Evolutionary conservation across 2,329 filamentous ascomycete species (phyloP), one percentile per base, ranked within the genome.

Genomic region (Penicillium expansum): DNA sequence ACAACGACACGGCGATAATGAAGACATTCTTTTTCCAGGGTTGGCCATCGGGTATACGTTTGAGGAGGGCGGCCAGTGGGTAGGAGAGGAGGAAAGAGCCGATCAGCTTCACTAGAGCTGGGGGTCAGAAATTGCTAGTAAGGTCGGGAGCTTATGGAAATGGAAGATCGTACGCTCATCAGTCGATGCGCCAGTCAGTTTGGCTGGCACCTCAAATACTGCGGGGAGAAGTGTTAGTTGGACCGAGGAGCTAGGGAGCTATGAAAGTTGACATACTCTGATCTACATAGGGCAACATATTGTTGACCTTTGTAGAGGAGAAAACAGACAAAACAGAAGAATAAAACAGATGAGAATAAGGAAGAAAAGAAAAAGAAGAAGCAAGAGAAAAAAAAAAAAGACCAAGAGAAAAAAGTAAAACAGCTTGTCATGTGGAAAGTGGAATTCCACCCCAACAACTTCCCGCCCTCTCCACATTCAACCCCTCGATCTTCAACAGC

Each of bases 31-130:
- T 97, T 67, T 86, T 83, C 67, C 86, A 86, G 53, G 93, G 93
- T 51, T 88, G 86, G 48, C 84, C 78, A 77, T 99, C 94, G 32
- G 94, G 93, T 20, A 99, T 83, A 52, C 94, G 85, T 76, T 99
- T 99, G 9, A 99, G 82, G 27, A 96, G 74, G 24, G 83, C 94
- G 47, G 94, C 91, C 53, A 99, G 82, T 2, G 94, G 94, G 71
- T 96, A 99, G 11, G 94, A 97, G 38, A 96, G 76, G 47, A 99
- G 81, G 74, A 97, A 96, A 7, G 90, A 91, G 71, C 87, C 87
- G 67, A 97, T 88, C 66, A 97, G 88, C 75, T 99, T 99, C 66
- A 99, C 92, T 97, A 66, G 56, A 49, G 48, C n/a, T 22, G 38
- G 45, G 16, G 16, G 27, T 58, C 39, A 57, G 30, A 53, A 35